These are phyloP conservation scores for Clavulina sp. DNA, from an alignment of 768 basidiomycete species.

Conservation along the genomic window DNA sequence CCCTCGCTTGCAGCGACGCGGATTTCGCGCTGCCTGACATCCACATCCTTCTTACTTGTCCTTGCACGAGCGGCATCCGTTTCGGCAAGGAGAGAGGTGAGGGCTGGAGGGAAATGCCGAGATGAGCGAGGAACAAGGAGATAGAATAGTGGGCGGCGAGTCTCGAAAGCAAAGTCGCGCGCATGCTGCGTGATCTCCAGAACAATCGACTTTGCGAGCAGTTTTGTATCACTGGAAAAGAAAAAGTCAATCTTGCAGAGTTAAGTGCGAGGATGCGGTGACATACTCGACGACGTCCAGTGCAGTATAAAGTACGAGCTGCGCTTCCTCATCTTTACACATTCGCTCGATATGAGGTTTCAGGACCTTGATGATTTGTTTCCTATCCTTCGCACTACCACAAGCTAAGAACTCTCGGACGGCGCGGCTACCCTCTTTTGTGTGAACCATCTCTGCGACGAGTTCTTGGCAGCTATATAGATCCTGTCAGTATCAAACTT, in stretches of 20 bases:
- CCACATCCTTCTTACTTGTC: conserved; percentile 72
- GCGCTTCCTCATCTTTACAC: conserved; percentile 78
- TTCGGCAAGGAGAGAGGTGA: conserved; percentile 51
- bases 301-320: conserved; percentile 75
- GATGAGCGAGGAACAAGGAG: conserved; percentile 68
- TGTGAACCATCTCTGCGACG: conserved; percentile 85
- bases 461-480: conserved; percentile 55
- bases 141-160: conserved; percentile 61
- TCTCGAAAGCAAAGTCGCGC: conserved; percentile 31
- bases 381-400: conserved; percentile 81
- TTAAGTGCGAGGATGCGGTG: background rate
- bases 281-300: conserved; percentile 78
- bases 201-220: conserved; percentile 63
- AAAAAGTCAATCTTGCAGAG: background rate
- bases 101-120: conserved; percentile 74
- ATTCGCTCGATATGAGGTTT: conserved; percentile 83
- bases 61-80: conserved; percentile 47
- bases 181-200: conserved; percentile 45
- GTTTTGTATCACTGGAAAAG: conserved; percentile 63
- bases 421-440: conserved; percentile 73
- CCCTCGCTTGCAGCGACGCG: conserved; percentile 53
- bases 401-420: conserved; percentile 73
- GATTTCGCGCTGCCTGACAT: conserved; percentile 49
- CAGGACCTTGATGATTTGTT: conserved; percentile 74
- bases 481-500: background rate